Evolutionary conservation across 768 basidiomycete genomes (phyloP).

Genomic region (Phaeotremella fagi): DNA sequence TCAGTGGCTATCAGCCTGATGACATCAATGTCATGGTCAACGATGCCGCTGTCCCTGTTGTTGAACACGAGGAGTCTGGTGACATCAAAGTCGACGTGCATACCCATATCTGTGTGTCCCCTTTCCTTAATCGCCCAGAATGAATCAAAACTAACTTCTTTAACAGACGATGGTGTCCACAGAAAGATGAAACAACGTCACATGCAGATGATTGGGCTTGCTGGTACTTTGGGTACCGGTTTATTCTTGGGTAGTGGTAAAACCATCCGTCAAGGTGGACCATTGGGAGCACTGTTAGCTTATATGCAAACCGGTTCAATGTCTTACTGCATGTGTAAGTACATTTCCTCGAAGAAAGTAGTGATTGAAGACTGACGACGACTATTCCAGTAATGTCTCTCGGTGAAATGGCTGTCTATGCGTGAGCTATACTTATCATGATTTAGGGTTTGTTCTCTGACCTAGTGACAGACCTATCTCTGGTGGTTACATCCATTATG

Average conservation of each 20-base stretch:
- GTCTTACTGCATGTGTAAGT: constrained; percentile 24
- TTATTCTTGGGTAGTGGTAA: constrained; percentile 23
- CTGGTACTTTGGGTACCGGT: constrained; percentile 12
- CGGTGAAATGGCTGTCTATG: constrained; percentile 75
- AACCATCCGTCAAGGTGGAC: constrained; percentile 30
- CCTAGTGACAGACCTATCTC: too few relatives aligned
- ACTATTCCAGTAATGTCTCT: constrained; percentile 63
- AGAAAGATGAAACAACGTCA: constrained; percentile 52
- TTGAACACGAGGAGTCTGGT: constrained; percentile 6
- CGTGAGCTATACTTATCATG: too few relatives aligned
- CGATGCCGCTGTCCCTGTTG: constrained; percentile 1
- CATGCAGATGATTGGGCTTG: constrained; percentile 32
- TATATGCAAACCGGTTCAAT: constrained; percentile 21
- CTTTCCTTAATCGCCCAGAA: neutral
- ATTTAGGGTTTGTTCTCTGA: too few relatives aligned
- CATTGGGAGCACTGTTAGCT: constrained; percentile 21
- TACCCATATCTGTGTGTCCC: constrained; percentile 22
- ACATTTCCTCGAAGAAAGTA: neutral
- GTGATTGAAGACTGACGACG: constrained; percentile 58
- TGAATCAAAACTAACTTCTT: neutral
- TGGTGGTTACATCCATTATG: constrained; percentile 62
- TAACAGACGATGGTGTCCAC: constrained; percentile 59
- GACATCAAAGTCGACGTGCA: constrained; percentile 26
- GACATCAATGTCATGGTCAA: constrained; percentile 3
- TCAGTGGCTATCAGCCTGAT: too few relatives aligned